Percentiles rank a stretch among this genome's conserved stretches.
phyloP scores from a whole-genome alignment of 1,284 basidiomycete genomes.

The Coniferiporia sulphurascens region DNA sequence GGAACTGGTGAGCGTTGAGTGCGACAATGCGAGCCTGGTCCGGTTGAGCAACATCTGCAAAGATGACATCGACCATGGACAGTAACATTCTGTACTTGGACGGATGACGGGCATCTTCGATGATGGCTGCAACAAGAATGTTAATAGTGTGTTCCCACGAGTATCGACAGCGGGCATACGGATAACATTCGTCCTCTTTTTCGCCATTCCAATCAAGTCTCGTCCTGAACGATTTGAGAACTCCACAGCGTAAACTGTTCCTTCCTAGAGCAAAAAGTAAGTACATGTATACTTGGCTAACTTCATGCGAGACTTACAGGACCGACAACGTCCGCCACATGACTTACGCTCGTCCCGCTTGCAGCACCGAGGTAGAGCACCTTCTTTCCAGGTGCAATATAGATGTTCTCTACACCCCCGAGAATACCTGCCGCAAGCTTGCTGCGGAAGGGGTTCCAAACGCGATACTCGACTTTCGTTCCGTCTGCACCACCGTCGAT shows the following conservation, averaged over 20 bases:
- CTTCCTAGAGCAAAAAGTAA: conserved; percentile 53
- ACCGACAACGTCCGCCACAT: conserved; percentile 98
- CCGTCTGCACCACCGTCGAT: conserved; percentile 76
- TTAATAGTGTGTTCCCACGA: conserved; percentile 12
- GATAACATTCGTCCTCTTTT: conserved; percentile 99
- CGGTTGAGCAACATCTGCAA: conserved; percentile 97
- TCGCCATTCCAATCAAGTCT: conserved; percentile 99
- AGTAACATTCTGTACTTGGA: conserved; percentile 95
- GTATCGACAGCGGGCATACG: conserved; percentile 42
- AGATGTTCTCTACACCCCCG: conserved; percentile 93
- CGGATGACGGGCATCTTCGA: conserved; percentile 95
- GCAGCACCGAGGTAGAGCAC: conserved; percentile 98
- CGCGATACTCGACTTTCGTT: conserved; percentile 94
- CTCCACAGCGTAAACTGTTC: conserved; percentile 97
- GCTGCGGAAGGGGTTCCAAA: conserved; percentile 99
- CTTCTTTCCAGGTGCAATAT: conserved; percentile 92
- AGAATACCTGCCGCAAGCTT: conserved; percentile 97
- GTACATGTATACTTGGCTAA: neutral
- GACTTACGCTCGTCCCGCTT: conserved; percentile 94
- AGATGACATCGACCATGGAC: conserved; percentile 92
- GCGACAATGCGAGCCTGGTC: conserved; percentile 97
- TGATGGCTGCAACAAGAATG: conserved; percentile 61
- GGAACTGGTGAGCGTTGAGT: conserved; percentile 93
- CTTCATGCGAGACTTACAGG: conserved; percentile 52
- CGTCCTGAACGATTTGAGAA: conserved; percentile 96